Conservation (phyloP, 2,329 filamentous ascomycete genomes). For the Cephalotrichum gorgonifer region DNA sequence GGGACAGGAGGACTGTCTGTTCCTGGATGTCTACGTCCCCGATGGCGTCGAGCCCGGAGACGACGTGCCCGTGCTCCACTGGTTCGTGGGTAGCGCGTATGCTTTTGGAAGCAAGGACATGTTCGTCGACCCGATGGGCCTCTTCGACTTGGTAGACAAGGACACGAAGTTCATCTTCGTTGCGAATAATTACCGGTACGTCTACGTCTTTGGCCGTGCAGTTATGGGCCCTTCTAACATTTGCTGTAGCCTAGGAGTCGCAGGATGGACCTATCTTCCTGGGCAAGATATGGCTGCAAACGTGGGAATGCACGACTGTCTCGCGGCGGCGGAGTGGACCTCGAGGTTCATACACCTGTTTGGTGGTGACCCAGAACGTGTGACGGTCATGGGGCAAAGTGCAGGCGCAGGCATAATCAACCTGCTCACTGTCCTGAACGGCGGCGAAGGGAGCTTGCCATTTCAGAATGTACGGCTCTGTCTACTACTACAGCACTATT, state of each 20-base stretch:
- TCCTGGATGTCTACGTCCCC: slow-evolving; percentile 13
- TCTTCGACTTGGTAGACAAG: slow-evolving; percentile 9
- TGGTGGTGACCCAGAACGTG: slow-evolving; percentile 37
- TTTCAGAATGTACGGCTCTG: slow-evolving; percentile 28
- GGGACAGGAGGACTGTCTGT: slow-evolving; percentile 13
- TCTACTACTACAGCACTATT: no score
- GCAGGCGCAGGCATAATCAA: slow-evolving; percentile 43
- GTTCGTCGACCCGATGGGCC: slow-evolving; percentile 8
- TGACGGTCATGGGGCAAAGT: slow-evolving; percentile 40
- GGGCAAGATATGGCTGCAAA: slow-evolving; percentile 11
- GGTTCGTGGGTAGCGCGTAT: slow-evolving; percentile 10
- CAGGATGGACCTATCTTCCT: slow-evolving; percentile 8
- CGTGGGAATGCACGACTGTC: slow-evolving; percentile 10
- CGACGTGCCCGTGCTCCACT: slow-evolving; percentile 12
- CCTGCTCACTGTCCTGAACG: slow-evolving; percentile 38
- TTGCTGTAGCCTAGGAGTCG: slow-evolving; percentile 7
- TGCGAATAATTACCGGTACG: slow-evolving; percentile 12
- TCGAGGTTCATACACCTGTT: slow-evolving; percentile 36
- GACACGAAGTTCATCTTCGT: slow-evolving; percentile 11
- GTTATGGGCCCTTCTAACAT: background rate
- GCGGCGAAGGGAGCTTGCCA: slow-evolving; percentile 23
- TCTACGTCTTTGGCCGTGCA: background rate
- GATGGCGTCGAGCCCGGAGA: slow-evolving; percentile 10
- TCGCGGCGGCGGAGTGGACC: slow-evolving; percentile 11
- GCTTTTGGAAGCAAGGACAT: slow-evolving; percentile 13